These are phyloP conservation scores for Dendryphion nanum DNA, from an alignment of 2,329 filamentous ascomycete genomes.

Conservation along the genomic window DNA sequence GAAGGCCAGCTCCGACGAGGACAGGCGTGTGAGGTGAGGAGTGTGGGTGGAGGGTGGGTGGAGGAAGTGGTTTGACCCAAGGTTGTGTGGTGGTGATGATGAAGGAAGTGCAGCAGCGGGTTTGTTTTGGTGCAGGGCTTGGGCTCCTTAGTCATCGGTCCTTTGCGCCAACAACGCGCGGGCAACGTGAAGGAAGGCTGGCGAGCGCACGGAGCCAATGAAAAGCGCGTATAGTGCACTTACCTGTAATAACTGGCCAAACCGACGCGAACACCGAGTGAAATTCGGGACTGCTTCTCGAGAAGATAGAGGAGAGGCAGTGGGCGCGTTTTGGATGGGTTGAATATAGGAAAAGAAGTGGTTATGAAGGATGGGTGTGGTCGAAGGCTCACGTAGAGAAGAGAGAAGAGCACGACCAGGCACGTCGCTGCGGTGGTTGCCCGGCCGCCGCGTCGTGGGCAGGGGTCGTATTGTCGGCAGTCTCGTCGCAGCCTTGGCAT, in stretches of 20 bases:
- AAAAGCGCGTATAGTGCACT: slow-evolving; percentile 30
- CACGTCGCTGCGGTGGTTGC: no score
- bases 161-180: slow-evolving; percentile 25
- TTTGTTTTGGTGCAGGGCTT: slow-evolving; percentile 36
- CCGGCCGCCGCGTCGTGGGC: background rate
- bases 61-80: slow-evolving; percentile 29
- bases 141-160: slow-evolving; percentile 18
- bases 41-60: slow-evolving; percentile 5
- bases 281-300: no score
- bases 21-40: slow-evolving; percentile 18
- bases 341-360: background rate
- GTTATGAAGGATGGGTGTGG: no score
- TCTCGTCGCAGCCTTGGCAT: no score
- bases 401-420: slow-evolving; percentile 1
- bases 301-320: background rate
- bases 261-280: slow-evolving; percentile 24
- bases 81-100: slow-evolving; percentile 36
- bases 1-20: slow-evolving; percentile 32
- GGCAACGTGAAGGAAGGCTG: slow-evolving; percentile 29
- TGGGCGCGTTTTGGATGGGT: background rate
- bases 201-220: slow-evolving; percentile 30
- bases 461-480: no score
- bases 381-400: slow-evolving; percentile 1
- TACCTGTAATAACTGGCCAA: slow-evolving; percentile 19
- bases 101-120: slow-evolving; percentile 25